Evolutionary conservation across 1,284 basidiomycete genomes (phyloP).

Genomic region (Porogramme epimiltina): DNA sequence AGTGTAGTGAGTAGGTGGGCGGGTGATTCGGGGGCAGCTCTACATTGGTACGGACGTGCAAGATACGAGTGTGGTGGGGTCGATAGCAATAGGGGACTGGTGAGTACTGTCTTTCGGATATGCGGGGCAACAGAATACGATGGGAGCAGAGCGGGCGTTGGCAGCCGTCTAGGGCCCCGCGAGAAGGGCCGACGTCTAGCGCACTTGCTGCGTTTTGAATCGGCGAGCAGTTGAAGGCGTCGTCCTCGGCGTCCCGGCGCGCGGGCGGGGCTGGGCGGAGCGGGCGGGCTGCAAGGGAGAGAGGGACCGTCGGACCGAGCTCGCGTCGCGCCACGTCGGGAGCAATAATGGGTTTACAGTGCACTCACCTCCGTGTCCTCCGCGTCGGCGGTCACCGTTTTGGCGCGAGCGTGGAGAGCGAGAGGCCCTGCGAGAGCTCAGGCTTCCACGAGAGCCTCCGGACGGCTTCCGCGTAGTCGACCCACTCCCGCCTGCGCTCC

Average conservation of each 20-base stretch:
- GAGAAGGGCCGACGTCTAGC: too few relatives aligned
- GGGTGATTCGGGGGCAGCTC: conserved; percentile 10
- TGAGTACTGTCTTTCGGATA: conserved; percentile 16
- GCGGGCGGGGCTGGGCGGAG: neutral
- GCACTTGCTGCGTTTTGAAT: too few relatives aligned
- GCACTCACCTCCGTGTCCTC: too few relatives aligned
- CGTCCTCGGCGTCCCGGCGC: too few relatives aligned
- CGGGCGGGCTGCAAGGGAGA: neutral
- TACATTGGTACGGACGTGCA: conserved; percentile 13
- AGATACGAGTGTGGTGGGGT: conserved; percentile 13
- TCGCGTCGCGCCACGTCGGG: too few relatives aligned
- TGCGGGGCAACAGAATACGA: too few relatives aligned
- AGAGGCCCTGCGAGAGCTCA: conserved; percentile 73
- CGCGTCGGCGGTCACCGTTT: conserved; percentile 28
- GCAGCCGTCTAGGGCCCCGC: too few relatives aligned
- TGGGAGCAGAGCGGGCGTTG: neutral
- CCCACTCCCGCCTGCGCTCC: conserved; percentile 81
- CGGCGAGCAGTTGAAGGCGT: too few relatives aligned
- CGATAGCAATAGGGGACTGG: conserved; percentile 11
- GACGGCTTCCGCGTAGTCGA: conserved; percentile 78
- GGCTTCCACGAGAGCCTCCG: conserved; percentile 75
- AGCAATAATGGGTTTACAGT: too few relatives aligned
- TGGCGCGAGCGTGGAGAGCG: conserved; percentile 66
- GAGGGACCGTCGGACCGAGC: too few relatives aligned
- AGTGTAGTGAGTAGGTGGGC: conserved; percentile 3